Conservation (phyloP, 495 filamentous ascomycete species). For the Poronia punctata region DNA sequence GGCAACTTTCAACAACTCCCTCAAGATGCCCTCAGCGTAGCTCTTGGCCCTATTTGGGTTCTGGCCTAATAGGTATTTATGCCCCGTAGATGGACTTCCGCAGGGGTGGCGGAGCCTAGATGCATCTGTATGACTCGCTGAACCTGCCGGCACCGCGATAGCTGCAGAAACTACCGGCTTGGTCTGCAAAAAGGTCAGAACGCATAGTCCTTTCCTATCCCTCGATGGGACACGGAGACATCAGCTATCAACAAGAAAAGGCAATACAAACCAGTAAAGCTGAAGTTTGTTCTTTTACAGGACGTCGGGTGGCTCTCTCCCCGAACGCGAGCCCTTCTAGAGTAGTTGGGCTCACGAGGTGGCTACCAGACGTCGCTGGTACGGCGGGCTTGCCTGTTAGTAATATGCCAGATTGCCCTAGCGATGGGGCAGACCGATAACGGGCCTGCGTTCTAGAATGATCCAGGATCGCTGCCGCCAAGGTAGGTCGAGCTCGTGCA, state of each 20-base stretch:
- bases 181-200: constrained; percentile 5
- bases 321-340: neutral
- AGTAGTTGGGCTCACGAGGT: constrained; percentile 22
- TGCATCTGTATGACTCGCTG: neutral
- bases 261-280: constrained; percentile 4
- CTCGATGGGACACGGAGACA: neutral
- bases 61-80: neutral
- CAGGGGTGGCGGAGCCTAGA: constrained; percentile 9
- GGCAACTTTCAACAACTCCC: constrained; percentile 1
- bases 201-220: neutral
- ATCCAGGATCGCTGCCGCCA: constrained; percentile 8
- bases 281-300: constrained; percentile 4
- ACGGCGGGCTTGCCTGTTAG: constrained; percentile 40
- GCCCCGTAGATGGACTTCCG: constrained; percentile 1
- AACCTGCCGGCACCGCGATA: constrained; percentile 1
- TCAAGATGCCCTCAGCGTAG: constrained; percentile 10
- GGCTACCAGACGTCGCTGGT: constrained; percentile 37
- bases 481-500: constrained; percentile 4
- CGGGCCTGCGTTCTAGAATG: constrained; percentile 4
- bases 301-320: neutral
- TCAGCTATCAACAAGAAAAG: neutral
- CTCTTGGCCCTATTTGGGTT: constrained; percentile 4
- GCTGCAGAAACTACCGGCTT: constrained; percentile 5
- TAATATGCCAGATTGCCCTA: constrained; percentile 21
- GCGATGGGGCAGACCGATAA: constrained; percentile 2